Base-by-base conservation (phyloP, 2,329 filamentous ascomycete species). In the Colletotrichum ledebouriae region DNA sequence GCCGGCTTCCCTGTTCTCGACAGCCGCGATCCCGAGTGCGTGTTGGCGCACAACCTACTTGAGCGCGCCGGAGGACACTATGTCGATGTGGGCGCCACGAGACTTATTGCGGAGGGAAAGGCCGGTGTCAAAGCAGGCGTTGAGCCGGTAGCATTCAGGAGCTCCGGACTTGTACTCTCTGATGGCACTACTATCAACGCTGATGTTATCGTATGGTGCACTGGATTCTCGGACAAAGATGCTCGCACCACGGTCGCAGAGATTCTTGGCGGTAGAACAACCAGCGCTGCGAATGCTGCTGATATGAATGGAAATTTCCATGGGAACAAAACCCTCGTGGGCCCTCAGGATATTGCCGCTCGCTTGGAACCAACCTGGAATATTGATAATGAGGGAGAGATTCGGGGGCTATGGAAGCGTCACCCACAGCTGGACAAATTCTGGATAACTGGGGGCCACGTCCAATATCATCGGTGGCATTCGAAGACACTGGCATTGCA, bases 321-420 rank as follows among this genome's bases (percentile, higher is more conserved):
- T 9, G 9, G 34, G 6, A 9, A 13, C 11, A 29, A 17, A 6
- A 34, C 29, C 4, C 4, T 46, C 17, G 9, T 64, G 12, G 17
- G 42, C 3, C 53, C 61, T 12, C 34, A 29, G 7, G 74, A 77
- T 1, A 71, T 81, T 15, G 76, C 76, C 0, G 71, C 55, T 1
- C 67, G 73, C 22, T 34, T 82, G 3, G 81, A 84, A 37, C 73
- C 74, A 3, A 80, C 79, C 0, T 82, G 78, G 78, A 80, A 79
- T 1, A 59, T 82, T 4, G 80, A 83, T 67, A 67, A 33, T 1
- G 82, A 84, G 71, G 80, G 80, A 5, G 81, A 83, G 73, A 66
- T 82, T 20, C 75, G 79, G 0, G 80, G 80, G 0, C 62, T 81
- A 73, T 81, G 79, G 76, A 80, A 80, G 71, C 76, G 77, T 7